phyloP scores from a whole-genome alignment of 2,329 filamentous ascomycete genomes.

The Trichophyton benhamiae region DNA sequence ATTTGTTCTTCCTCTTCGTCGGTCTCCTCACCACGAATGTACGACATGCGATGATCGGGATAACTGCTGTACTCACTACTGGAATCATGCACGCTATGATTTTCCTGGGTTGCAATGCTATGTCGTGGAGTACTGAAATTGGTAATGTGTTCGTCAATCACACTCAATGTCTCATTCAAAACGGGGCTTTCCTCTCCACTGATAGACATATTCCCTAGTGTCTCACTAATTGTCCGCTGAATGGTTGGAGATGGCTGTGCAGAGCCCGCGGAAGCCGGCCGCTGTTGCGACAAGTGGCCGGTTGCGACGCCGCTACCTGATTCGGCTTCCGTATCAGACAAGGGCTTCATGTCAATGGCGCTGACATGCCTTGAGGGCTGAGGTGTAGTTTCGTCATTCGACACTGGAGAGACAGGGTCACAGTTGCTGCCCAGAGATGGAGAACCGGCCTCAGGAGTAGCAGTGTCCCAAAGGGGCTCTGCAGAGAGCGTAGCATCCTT shows the following conservation, averaged over 20 bases:
- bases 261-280: conserved; percentile 1
- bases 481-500: conserved; percentile 7
- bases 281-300: conserved; percentile 10
- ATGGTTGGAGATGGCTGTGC: conserved; percentile 20
- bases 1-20: conserved; percentile 69
- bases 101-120: conserved; percentile 40
- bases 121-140: conserved; percentile 58
- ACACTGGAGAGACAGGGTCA: conserved; percentile 18
- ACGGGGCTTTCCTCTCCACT: conserved; percentile 57
- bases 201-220: conserved; percentile 41
- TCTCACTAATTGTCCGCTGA: conserved; percentile 34
- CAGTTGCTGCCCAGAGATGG: neutral
- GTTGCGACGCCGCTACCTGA: neutral
- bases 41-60: conserved; percentile 64
- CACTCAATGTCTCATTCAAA: conserved; percentile 85
- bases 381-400: conserved; percentile 28
- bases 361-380: conserved; percentile 31
- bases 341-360: conserved; percentile 19
- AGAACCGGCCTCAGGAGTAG: neutral
- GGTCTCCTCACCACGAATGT: conserved; percentile 77
- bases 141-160: conserved; percentile 94
- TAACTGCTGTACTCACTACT: conserved; percentile 83
- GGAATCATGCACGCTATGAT: conserved; percentile 56
- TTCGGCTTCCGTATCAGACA: conserved; percentile 12
- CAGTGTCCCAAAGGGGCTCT: neutral